Base-by-base conservation (phyloP, 331 rosid genomes). In the Acacia concinna region DNA sequence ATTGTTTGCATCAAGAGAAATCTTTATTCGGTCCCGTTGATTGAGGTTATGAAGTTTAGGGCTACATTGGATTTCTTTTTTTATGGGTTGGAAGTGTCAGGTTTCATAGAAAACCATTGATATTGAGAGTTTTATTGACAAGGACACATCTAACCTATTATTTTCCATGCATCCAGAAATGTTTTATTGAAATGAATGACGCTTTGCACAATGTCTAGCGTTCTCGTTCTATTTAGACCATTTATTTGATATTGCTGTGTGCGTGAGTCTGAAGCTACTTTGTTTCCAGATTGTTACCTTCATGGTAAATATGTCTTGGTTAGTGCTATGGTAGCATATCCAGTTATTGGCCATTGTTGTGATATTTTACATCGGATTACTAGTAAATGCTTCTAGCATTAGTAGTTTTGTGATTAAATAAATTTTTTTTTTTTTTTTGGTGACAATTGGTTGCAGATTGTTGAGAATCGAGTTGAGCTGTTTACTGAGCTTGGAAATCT, bases 401-500 rank as follows among this genome's bases (percentile, higher is more conserved):
- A 18, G 2, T 25, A 51, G 23, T 71, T 71, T 59, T 76, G n/a
- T 57, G 30, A 59, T 49, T 31, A 12, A 63, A 43, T 46, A 25
- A 28, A 14, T 9, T 37, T 44, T 5, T 60, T 23, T 21, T 20
- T 51, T 15, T 49, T 18, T 12, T 0, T 35, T 6, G 9, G 38
- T 71, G 56, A 68, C 30, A 30, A 32, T 63, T 67, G 68, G 78
- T 28, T 13, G 14, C 88, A 91, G 97, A 84, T 88, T 38, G 96
- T 91, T 8, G 99, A 90, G 86, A 86, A 67, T 85, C 98, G 98
- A 41, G 69, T 84, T 85, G 83, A 84, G 44, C 84, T 90, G 60
- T 78, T 95, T n/a, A 73, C 69, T 17, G 86, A 84, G 68, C 90
- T 95, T 25, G 87, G 85, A 57, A 78, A 86, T 21, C 30, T 93